These are phyloP conservation scores for Eustoma russellianum DNA, from an alignment of 257 asterid species.

Conservation along the genomic window DNA sequence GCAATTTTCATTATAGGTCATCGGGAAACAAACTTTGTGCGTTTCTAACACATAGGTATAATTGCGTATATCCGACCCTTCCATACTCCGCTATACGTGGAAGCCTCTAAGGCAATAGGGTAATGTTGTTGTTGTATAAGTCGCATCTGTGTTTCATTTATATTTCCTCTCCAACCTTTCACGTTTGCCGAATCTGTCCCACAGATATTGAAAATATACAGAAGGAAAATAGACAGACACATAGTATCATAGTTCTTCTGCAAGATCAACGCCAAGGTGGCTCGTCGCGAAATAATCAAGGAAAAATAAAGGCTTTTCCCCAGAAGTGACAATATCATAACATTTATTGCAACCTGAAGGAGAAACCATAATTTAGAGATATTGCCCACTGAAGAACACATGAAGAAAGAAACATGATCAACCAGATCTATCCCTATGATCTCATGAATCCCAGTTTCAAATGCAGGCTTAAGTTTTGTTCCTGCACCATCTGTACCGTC, in stretches of 20 bases:
- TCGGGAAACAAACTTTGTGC: too few relatives aligned
- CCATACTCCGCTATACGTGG: too few relatives aligned
- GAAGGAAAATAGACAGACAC: too few relatives aligned
- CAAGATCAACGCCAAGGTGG: constrained; percentile 86
- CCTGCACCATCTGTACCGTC: constrained; percentile 99
- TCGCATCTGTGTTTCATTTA: too few relatives aligned
- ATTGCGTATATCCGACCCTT: too few relatives aligned
- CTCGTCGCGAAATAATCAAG: constrained; percentile 96
- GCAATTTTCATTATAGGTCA: too few relatives aligned
- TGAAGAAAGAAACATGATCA: constrained; percentile 1
- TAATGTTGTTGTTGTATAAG: too few relatives aligned
- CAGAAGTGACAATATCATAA: constrained; percentile 91
- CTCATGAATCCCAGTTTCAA: constrained; percentile 90
- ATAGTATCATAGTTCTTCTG: constrained; percentile 59
- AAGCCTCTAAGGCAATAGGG: too few relatives aligned
- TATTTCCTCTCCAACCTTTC: too few relatives aligned
- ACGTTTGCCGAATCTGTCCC: too few relatives aligned
- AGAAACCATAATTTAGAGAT: constrained; percentile 2
- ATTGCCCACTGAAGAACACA: constrained; percentile 2
- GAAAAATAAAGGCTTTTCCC: constrained; percentile 94
- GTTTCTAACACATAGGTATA: too few relatives aligned
- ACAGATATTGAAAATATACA: too few relatives aligned
- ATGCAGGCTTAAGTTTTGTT: constrained; percentile 88
- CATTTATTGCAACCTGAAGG: constrained; percentile 95
- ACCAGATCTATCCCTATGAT: constrained; percentile 98